Evolutionary conservation across 148 eudicot species (phyloP), one percentile per base, ranked within the genome.

Genomic region (Salicornia ramosissima): DNA sequence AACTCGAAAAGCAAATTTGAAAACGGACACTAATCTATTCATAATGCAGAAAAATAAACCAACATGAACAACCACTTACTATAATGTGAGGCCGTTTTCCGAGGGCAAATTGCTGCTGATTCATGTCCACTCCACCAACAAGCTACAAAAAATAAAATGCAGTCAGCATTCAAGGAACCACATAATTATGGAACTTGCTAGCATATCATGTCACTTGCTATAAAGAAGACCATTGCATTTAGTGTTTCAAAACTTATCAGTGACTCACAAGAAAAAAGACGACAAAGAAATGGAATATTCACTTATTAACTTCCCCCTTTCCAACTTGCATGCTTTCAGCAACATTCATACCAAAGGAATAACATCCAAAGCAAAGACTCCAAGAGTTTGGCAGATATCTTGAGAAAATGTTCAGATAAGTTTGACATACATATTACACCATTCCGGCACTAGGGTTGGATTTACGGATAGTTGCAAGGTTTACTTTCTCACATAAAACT

Each of bases 61-160:
- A n/a, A n/a, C n/a, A 15, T 34, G 15, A 60, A 34, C 8, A 11
- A 60, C 1, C 64, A 34, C 64, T 9, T 60, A 60, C 64, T 33
- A 69, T 64, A 43, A 53, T 29, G 62, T 73, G 74, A 50, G 81
- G 78, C 26, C 78, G 78, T 53, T 69, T 75, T 28, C 55, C 78
- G 29, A 75, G 64, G 19, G 78, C 69, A 51, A 69, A 57, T 47
- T 62, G 73, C 28, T 75, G 78, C 46, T 75, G 78, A 45, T 42
- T 75, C 69, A 69, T 69, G 68, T 75, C 78, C 29, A 62, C 69
- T 39, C 78, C 78, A 40, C 78, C 78, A 62, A 75, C 56, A 75
- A 75, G 78, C 78, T 75, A 51, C 64, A 69, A 64, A 69, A 70
- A 21, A 70, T 56, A 53, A 6, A 55, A 69, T 25, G 15, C 43